Evolutionary conservation across 2,329 filamentous ascomycete species (phyloP).

Genomic region (Clonostachys byssicola): DNA sequence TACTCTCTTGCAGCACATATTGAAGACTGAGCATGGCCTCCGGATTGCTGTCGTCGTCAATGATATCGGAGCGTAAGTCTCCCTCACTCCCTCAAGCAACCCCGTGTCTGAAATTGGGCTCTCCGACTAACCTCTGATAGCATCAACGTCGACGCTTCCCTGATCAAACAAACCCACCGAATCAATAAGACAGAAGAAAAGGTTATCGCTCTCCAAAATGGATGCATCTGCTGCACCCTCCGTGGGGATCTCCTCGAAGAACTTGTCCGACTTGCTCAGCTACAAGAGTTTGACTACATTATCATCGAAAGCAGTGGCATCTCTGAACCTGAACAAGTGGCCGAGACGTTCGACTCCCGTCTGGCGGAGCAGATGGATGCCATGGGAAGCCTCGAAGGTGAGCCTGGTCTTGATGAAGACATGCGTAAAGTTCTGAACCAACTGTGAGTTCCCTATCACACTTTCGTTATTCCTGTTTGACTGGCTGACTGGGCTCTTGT

Average conservation of each 20-base stretch:
- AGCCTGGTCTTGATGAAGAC: constrained; percentile 20
- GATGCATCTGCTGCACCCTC: constrained; percentile 74
- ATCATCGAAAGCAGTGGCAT: constrained; percentile 70
- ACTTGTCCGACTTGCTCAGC: constrained; percentile 57
- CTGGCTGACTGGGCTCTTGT: background rate
- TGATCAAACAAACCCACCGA: constrained; percentile 51
- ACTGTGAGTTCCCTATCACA: constrained; percentile 15
- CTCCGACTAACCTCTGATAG: constrained; percentile 16
- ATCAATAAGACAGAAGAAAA: constrained; percentile 59
- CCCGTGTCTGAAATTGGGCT: background rate
- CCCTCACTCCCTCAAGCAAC: background rate
- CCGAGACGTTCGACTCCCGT: constrained; percentile 64
- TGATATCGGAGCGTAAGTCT: constrained; percentile 57
- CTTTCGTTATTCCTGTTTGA: background rate
- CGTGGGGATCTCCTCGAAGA: constrained; percentile 69
- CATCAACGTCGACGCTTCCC: constrained; percentile 61
- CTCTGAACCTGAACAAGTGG: constrained; percentile 70
- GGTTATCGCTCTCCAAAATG: constrained; percentile 65
- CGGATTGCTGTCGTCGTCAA: constrained; percentile 71
- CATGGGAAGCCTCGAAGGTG: constrained; percentile 17
- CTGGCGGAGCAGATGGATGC: constrained; percentile 41
- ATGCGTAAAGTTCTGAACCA: constrained; percentile 27
- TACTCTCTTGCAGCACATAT: constrained; percentile 64
- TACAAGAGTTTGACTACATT: constrained; percentile 65
- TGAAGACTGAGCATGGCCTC: constrained; percentile 62